Evolutionary conservation across 2,329 filamentous ascomycete species (phyloP), one percentile per base, ranked within the genome.

Genomic region (Colletotrichum falcatum): DNA sequence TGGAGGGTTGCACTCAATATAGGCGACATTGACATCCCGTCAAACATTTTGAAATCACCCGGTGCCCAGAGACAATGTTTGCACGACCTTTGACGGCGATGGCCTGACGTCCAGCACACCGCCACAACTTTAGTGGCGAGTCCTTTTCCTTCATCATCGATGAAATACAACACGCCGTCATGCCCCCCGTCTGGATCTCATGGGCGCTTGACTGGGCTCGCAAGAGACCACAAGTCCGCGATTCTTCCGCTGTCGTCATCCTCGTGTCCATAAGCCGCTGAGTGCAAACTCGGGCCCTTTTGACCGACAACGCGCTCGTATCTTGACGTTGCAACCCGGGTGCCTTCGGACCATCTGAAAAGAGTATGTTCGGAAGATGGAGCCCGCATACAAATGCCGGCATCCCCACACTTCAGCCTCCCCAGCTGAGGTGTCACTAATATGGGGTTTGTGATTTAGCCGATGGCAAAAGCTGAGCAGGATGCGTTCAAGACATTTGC

Each of bases 401-500:
- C 1, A 42, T 66, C 60, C 48, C 26, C 49, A 44, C 48, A 35
- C n/a, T n/a, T 16, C 5, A 23, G 23, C 1, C 5, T 26, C 11
- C 2, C 18, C 39, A 35, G 18, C 26, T n/a, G 37, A n/a, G 11
- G 8, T 20, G 23, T 33, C 39, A 18, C 53, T 23, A 23, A 16
- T 48, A 28, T 66, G 62, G 48, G 12, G 20, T 20, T 2, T 2
- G 0, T 16, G 14, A 39, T 18, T 70, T 70, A 70, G 33, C 66
- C 66, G 66, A 3, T 62, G 66, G 66, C 26, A 61, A 53, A 70
- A 61, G 48, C 8, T 28, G 18, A 11, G 30, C 20, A 51, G 16
- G 39, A 0, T n/a, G 30, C 18, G 6, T 33, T 5, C 20, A 9
- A 14, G 16, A 30, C 28, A 30, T 44, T 70, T 66, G 9, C 66